phyloP scores from a whole-genome alignment of 805 yeast species.

The Teunomyces stri region DNA sequence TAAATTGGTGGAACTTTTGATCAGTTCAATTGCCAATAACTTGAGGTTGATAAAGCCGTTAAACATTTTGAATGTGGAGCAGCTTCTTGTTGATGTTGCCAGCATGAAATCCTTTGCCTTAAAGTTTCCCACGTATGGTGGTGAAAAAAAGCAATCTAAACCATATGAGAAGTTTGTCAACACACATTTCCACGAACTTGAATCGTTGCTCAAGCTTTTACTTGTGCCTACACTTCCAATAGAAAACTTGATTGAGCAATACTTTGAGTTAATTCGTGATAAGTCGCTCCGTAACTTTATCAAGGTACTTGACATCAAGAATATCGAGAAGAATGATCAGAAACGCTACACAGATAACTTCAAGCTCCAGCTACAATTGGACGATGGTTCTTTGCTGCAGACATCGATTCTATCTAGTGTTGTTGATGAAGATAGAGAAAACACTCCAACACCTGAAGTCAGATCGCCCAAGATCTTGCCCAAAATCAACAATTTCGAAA shows the following conservation, averaged over 20 bases:
- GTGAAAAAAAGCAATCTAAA: constrained; percentile 21
- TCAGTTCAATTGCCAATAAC: constrained; percentile 53
- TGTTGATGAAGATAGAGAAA: constrained; percentile 22
- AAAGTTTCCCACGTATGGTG: constrained; percentile 38
- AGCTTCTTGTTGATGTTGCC: constrained; percentile 70
- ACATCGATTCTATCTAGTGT: constrained; percentile 32
- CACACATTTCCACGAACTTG: constrained; percentile 44
- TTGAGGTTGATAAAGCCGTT: constrained; percentile 63
- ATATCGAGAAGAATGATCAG: constrained; percentile 35
- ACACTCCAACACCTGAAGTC: constrained; percentile 6
- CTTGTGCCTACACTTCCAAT: constrained; percentile 62
- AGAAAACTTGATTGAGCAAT: constrained; percentile 59
- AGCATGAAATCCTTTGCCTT: constrained; percentile 56
- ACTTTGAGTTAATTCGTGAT: constrained; percentile 67
- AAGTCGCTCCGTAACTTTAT: constrained; percentile 57
- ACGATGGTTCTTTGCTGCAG: constrained; percentile 22
- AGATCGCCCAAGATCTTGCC: constrained; percentile 27
- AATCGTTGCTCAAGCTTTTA: constrained; percentile 65
- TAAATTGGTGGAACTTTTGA: constrained; percentile 63
- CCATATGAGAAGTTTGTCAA: constrained; percentile 44
- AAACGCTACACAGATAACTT: constrained; percentile 35
- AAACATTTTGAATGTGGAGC: constrained; percentile 62
- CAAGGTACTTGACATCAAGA: constrained; percentile 65
- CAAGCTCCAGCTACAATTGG: constrained; percentile 32
- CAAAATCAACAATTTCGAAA: constrained; percentile 42